Conservation (phyloP, 2,329 filamentous ascomycete genomes). For the Ampelomyces quisqualis region DNA sequence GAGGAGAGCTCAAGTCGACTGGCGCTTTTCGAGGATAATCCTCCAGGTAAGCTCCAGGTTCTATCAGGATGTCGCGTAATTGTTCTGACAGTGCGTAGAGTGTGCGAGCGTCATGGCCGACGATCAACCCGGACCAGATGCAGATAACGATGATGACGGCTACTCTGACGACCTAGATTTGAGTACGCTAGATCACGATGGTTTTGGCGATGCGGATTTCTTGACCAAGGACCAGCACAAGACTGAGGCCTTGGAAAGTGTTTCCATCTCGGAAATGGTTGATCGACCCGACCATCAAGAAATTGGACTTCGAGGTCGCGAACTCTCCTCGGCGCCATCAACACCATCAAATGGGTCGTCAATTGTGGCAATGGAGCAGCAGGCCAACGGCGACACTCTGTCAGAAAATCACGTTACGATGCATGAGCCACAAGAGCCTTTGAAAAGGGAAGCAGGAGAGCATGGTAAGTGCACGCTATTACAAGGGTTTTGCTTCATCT, state of each 20-base stretch:
- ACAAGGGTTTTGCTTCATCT: constrained; percentile 5
- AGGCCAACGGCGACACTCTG: constrained; percentile 3
- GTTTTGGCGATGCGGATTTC: not conserved
- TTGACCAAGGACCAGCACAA: not conserved
- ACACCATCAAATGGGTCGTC: constrained; percentile 7
- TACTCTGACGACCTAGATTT: not conserved
- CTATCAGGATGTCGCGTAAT: not conserved
- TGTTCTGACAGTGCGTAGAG: not conserved
- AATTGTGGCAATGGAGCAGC: constrained; percentile 5
- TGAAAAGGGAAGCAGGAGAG: constrained; percentile 5
- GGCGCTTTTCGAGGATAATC: constrained; percentile 6
- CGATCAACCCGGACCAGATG: not conserved
- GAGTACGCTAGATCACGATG: not conserved
- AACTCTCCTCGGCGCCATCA: constrained; percentile 1
- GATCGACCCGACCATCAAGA: constrained; percentile 4
- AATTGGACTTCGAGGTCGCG: constrained; percentile 4
- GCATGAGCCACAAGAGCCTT: constrained; percentile 3
- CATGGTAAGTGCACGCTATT: constrained; percentile 6
- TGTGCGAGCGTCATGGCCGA: not conserved
- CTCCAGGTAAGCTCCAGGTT: constrained; percentile 10
- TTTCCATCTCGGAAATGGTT: constrained; percentile 2
- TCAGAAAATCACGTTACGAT: constrained; percentile 4
- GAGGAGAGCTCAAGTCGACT: constrained; percentile 11
- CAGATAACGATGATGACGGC: not conserved
- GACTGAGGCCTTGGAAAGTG: not conserved